Evolutionary conservation across 129 eudicot genomes (phyloP).

Genomic region (Tagetes erecta): DNA sequence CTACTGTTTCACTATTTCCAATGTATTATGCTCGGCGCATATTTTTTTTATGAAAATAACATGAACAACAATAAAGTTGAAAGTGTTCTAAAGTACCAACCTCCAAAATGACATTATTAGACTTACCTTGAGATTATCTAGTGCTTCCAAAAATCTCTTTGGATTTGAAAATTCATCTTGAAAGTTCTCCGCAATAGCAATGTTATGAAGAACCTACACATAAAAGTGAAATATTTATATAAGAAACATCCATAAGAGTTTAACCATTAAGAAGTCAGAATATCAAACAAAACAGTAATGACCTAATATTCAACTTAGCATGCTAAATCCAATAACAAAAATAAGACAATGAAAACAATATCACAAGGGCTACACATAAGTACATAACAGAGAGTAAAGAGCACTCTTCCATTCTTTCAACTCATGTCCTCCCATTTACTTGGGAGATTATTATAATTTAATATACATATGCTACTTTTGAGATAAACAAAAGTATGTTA

Average conservation of each 20-base stretch:
- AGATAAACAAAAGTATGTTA: neutral
- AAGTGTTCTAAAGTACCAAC: slow-evolving; percentile 7
- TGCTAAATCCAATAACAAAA: slow-evolving; percentile 10
- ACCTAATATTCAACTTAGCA: neutral
- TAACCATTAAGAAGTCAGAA: slow-evolving; percentile 1
- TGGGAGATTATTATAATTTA: neutral
- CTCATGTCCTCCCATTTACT: neutral
- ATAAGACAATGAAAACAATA: neutral
- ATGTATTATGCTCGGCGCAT: neutral
- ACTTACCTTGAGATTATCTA: slow-evolving; percentile 74
- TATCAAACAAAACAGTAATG: neutral
- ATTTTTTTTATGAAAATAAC: neutral
- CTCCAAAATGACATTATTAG: slow-evolving; percentile 21
- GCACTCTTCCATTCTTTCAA: neutral
- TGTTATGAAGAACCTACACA: slow-evolving; percentile 76
- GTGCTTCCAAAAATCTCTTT: slow-evolving; percentile 70
- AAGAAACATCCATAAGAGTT: slow-evolving; percentile 8
- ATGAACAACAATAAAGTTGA: neutral
- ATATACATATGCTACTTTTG: neutral
- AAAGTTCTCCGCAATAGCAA: slow-evolving; percentile 67
- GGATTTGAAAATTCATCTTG: slow-evolving; percentile 85
- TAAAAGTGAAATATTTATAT: neutral
- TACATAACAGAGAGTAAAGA: neutral
- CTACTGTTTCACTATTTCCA: neutral
- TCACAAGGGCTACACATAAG: slow-evolving; percentile 7